Evolutionary conservation across 2,329 filamentous ascomycete genomes (phyloP).

Genomic region (Fusarium newnesense): DNA sequence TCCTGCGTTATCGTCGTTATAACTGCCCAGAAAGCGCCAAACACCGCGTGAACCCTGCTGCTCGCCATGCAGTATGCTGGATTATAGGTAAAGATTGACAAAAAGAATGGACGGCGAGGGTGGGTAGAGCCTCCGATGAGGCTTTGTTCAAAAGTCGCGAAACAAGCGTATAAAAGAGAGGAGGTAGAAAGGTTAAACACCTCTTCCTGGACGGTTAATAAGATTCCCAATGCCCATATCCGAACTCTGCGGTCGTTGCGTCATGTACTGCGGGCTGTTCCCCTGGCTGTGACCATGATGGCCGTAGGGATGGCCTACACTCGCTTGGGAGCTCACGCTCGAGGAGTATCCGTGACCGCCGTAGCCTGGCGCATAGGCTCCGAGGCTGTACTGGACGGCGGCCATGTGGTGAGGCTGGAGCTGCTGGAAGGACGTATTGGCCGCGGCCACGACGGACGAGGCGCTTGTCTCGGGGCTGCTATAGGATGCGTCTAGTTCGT

Average conservation of each 20-base stretch:
- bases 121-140: not conserved
- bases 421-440: conserved; percentile 48
- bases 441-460: conserved; percentile 54
- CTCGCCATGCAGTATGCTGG: conserved; percentile 37
- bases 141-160: not conserved
- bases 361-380: conserved; percentile 39
- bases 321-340: conserved; percentile 62
- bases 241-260: conserved; percentile 62
- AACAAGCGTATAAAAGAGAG: not conserved
- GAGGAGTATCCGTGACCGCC: conserved; percentile 61
- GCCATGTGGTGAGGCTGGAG: conserved; percentile 41
- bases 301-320: conserved; percentile 49
- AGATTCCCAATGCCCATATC: conserved; percentile 71
- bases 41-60: conserved; percentile 28
- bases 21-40: conserved; percentile 32
- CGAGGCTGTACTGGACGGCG: conserved; percentile 41
- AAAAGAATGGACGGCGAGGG: conserved; percentile 40
- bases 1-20: conserved; percentile 39
- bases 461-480: conserved; percentile 64
- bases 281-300: conserved; percentile 48
- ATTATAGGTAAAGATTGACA: conserved; percentile 14
- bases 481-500: conserved; percentile 68
- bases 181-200: conserved; percentile 14
- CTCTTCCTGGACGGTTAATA: conserved; percentile 61
- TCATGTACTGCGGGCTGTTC: conserved; percentile 59